Evolutionary conservation across 2,329 filamentous ascomycete species (phyloP), one percentile per base, ranked within the genome.

Genomic region (Microdochium paspali): DNA sequence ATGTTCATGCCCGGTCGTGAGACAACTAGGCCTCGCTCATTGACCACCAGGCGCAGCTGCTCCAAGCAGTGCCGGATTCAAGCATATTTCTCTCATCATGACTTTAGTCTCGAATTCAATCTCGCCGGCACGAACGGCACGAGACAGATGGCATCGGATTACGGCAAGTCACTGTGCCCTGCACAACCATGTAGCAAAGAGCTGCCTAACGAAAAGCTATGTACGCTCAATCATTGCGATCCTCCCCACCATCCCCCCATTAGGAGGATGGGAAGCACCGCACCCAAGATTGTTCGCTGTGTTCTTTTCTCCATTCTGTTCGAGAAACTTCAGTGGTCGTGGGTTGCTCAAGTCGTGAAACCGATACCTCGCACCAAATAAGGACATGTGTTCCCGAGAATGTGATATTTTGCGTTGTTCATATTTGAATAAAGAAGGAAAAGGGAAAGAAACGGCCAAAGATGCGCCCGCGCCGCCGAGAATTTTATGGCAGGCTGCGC

Each of bases 221-320:
- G 73, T 76, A 68, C 72, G 73, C 58, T 75, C 73, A 76, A 76
- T 76, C 73, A 76, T 76, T 76, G 73, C 73, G 73, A 69, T 76
- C 73, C 73, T 72, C 65, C 71, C 66, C 73, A 76, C 63, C 47
- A 60, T 60, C 65, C 60, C 57, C 50, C 46, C n/a, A n/a, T 40
- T 40, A 21, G 53, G 50, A 59, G 57, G 60, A 63, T 61, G 70
- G 65, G 66, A 67, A 75, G 68, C 73, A 76, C 71, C 73, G 73
- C 73, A 76, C 73, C 73, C 73, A 76, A 76, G 73, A 76, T 74
- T 74, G 72, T 70, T 68, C 73, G 71, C 58, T 69, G 61, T 65
- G 56, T 53, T 54, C 73, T 70, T 52, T 62, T 76, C 73, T 76
- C 66, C 73, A 70, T 76, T 70, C 68, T 72, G 58, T 66, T 65